Base-by-base conservation (phyloP, 2,329 filamentous ascomycete genomes). In the Capronia coronata region DNA sequence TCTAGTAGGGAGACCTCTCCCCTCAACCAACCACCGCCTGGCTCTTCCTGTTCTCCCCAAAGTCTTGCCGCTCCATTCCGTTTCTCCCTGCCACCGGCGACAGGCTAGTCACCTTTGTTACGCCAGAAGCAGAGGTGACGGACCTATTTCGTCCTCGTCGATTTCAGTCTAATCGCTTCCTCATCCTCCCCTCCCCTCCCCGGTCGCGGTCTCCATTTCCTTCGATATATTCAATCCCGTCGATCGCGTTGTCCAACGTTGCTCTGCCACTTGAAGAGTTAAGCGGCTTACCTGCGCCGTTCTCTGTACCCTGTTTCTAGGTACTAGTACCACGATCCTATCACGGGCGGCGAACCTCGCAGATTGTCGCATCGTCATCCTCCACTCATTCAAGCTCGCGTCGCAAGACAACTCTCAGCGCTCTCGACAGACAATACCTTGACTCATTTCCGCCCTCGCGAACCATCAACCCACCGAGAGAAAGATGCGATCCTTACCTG, bases 401-500 rank as follows among this genome's bases (percentile, higher is more conserved):
- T 35, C 9, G 14, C 44, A 41, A 41, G n/a, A 16, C 11, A 37
- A 14, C 21, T 25, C 21, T 13, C 16, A 8, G 16, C 9, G 8
- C 14, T 18, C n/a, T 39, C 16, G 11, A 13, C 16, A 8, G 5
- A 27, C 30, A n/a, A 19, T 13, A 6, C 39, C 22, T 38, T 22
- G 21, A 37, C 9, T 32, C 30, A 13, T 21, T 3, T 11, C n/a
- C 21, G 13, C 14, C 27, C 8, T 46, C 34, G 35, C 16, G 35
- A 9, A 18, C 4, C 10, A 7, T 21, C 9, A 3, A 41, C 5
- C 5, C 22, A 25, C 38, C 13, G 13, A 19, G 16, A 62, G 43
- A 61, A 70, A 65, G 62, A 67, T 65, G 67, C 71, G 73, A 61
- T 61, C 66, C 49, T 64, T 75, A 42, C 73, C 73, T 3, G 67